Evolutionary conservation across 129 eudicot species (phyloP).

Genomic region (Escallonia herrerae): DNA sequence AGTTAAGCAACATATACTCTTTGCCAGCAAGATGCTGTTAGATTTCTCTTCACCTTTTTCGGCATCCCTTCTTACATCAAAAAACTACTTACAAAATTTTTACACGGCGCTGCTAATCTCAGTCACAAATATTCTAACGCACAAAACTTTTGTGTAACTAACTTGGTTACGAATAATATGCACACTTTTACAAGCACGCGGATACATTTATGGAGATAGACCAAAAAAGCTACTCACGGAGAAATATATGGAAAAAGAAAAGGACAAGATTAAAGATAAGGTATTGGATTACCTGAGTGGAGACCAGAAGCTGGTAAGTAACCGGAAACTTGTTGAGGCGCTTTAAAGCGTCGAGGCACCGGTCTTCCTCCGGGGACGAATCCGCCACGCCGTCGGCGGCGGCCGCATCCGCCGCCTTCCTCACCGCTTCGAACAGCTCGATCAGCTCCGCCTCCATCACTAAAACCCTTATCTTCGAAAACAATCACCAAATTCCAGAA

Average conservation of each 20-base stretch:
- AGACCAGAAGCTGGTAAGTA: constrained; percentile 70
- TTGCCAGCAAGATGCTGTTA: too few species aligned
- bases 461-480: not conserved
- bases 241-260: not conserved
- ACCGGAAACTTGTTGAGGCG: constrained; percentile 68
- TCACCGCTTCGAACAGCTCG: constrained; percentile 69
- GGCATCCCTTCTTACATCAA: too few species aligned
- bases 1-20: too few species aligned
- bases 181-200: too few species aligned
- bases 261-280: not conserved
- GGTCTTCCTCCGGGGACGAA: constrained; percentile 64
- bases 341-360: constrained; percentile 70
- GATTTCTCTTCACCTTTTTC: too few species aligned
- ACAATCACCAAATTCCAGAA: not conserved
- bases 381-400: constrained; percentile 17
- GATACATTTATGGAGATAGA: too few species aligned
- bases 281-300: constrained; percentile 53
- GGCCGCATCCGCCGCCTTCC: constrained; percentile 80
- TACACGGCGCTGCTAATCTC: too few species aligned
- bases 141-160: too few species aligned
- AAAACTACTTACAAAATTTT: too few species aligned
- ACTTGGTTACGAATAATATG: too few species aligned
- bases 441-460: constrained; percentile 70
- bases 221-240: too few species aligned
- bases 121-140: too few species aligned